Conservation (phyloP, 106 monocot genomes). For the Vanilla planifolia region DNA sequence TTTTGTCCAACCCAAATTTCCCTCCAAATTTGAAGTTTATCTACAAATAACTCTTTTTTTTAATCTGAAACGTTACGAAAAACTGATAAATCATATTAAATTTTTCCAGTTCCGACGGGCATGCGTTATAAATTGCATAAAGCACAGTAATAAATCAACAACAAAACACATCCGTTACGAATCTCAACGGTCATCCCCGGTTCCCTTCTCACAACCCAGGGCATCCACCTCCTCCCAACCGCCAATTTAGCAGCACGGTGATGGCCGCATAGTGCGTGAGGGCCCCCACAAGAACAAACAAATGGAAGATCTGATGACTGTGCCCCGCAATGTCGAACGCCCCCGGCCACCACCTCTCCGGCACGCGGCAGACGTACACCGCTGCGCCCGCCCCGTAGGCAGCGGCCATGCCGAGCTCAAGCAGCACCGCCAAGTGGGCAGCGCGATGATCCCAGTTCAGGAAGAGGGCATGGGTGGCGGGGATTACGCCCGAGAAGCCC, state of each 20-base stretch:
- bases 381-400: slow-evolving; percentile 59
- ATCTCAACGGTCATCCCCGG: no score
- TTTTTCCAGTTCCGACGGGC: no score
- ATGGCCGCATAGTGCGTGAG: slow-evolving; percentile 65
- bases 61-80: no score
- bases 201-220: not conserved
- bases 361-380: slow-evolving; percentile 65
- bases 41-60: no score
- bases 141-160: no score
- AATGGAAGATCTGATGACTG: slow-evolving; percentile 95
- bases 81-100: no score
- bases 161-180: no score
- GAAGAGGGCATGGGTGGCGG: slow-evolving; percentile 55
- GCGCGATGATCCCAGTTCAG: slow-evolving; percentile 51
- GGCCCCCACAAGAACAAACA: slow-evolving; percentile 73
- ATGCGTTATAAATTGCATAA: no score
- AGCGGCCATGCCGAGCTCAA: slow-evolving; percentile 62
- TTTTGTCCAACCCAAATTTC: no score
- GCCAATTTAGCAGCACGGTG: slow-evolving; percentile 55
- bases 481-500: slow-evolving; percentile 83
- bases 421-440: slow-evolving; percentile 44
- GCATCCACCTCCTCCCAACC: slow-evolving; percentile 15
- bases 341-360: slow-evolving; percentile 83
- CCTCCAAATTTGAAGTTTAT: no score
- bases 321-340: slow-evolving; percentile 75